Base-by-base conservation (phyloP, 2,329 filamentous ascomycete species). In the Stemphylium vesicarium region DNA sequence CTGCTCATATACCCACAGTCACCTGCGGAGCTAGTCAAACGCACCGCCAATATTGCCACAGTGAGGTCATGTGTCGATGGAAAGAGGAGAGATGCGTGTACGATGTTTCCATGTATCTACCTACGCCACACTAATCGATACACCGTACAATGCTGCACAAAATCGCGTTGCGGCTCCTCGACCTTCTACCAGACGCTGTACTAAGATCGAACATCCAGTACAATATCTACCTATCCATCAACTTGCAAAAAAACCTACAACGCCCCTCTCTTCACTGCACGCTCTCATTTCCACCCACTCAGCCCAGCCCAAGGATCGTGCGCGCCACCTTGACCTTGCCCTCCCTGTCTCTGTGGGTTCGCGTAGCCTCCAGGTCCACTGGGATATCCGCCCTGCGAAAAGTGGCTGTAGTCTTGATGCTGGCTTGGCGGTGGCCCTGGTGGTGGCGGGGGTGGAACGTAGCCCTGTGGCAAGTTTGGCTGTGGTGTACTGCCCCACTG, bases 251-350 rank as follows among this genome's bases (percentile, higher is more conserved):
- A 22, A 3, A 13, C 37, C 18, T 2, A 8, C 2, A 16, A 8
- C 35, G 9, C 35, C 35, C 15, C 10, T 15, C 35, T 15, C 35
- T 40, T 24, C 38, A 5, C 38, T 5, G 4, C 4, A 26, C 31
- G 3, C 33, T 22, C 36, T 59, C 46, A 89, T 72, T 88, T 89
- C 88, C 88, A 90, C 40, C 83, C 84, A 76, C 83, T 88, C 63
- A 91, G 73, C 4, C 88, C 88, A 13, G 87, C 87, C 87, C 87
- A 91, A 7, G 88, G 88, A 79, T 91, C 87, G 44, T 57, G 64
- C 57, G 37, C 57, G 11, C 24, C 36, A 12, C 45, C 35, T 26
- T 48, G 45, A 16, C 40, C 51, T 42, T 64, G 61, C 32, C 74
- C 72, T 53, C 70, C 77, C 41, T 75, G 74, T 26, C 50, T 38